A percentile compares a stretch with the other conserved stretches of the same genome.
Conservation (phyloP, 208 protist genomes). For the Eutreptiella sp. region DNA sequence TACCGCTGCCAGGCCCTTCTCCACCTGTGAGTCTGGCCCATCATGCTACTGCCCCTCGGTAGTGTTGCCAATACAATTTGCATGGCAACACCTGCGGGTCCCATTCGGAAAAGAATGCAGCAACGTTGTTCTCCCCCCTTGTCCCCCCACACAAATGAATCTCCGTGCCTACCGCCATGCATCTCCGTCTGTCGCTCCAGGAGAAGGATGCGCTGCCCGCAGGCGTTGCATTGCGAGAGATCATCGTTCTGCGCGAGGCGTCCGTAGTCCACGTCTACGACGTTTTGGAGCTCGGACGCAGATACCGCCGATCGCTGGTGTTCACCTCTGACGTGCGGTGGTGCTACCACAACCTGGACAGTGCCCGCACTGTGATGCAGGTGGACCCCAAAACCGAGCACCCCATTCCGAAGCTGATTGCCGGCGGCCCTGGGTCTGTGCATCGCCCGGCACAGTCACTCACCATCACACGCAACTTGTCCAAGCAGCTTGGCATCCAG, state of each 20-base stretch:
- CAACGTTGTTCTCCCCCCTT: too few relatives aligned
- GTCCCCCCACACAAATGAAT: too few relatives aligned
- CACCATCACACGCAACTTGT: constrained; percentile 6
- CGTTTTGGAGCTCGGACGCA: constrained; percentile 39
- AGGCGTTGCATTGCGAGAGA: too few relatives aligned
- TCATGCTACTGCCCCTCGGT: too few relatives aligned
- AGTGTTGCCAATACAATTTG: too few relatives aligned
- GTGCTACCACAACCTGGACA: constrained; percentile 34
- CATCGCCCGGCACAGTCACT: constrained; percentile 1
- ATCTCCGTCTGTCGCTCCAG: too few relatives aligned
- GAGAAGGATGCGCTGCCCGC: too few relatives aligned
- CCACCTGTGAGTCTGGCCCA: too few relatives aligned
- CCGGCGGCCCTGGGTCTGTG: background rate
- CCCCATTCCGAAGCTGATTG: background rate
- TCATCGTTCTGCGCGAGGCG: constrained; percentile 32
- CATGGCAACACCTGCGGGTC: too few relatives aligned
- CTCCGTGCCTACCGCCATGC: too few relatives aligned
- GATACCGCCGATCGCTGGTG: constrained; percentile 41
- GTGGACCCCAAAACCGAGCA: background rate
- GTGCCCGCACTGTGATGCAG: background rate
- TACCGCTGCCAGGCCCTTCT: too few relatives aligned
- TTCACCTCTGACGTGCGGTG: constrained; percentile 40
- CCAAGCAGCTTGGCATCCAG: constrained; percentile 22
- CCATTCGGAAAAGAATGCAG: too few relatives aligned
- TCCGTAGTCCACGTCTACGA: constrained; percentile 38